Percentiles rank a stretch among this genome's conserved stretches.
Evolutionary conservation across 208 protist genomes (phyloP).

Genomic region (Leishmania gerbilli): DNA sequence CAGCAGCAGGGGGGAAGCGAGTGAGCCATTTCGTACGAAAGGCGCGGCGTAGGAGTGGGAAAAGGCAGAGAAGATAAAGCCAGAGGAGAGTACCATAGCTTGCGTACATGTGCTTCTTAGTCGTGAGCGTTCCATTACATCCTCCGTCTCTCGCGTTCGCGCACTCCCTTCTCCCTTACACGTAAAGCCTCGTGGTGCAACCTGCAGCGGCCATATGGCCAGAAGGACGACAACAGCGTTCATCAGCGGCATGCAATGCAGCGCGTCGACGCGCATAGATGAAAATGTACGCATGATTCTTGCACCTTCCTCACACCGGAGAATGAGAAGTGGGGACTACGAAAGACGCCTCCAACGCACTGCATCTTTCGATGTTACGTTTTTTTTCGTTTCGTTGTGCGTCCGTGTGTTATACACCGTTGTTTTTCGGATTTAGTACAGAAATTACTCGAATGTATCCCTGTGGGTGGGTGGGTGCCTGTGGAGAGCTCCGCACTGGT

Average conservation of each 20-base stretch:
- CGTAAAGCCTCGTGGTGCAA: neutral
- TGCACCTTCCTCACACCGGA: neutral
- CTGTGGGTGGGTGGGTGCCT: neutral
- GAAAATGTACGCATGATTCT: neutral
- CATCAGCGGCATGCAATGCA: conserved; percentile 1
- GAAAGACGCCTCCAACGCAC: neutral
- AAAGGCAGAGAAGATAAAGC: neutral
- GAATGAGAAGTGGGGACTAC: neutral
- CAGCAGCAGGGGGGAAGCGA: neutral
- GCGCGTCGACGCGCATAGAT: neutral
- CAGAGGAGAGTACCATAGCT: neutral
- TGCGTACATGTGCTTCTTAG: neutral
- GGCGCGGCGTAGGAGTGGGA: neutral
- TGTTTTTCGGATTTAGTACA: neutral
- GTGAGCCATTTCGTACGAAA: neutral
- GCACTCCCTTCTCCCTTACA: neutral
- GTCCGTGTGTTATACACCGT: neutral
- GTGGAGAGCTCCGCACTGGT: neutral
- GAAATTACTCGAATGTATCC: conserved; percentile 1
- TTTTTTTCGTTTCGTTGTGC: neutral
- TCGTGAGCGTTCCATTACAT: neutral
- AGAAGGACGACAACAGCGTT: neutral
- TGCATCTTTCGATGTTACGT: neutral
- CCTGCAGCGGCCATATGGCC: neutral
- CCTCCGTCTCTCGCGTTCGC: neutral